Conservation (phyloP, 768 basidiomycete genomes). For the Pisolithus albus region DNA sequence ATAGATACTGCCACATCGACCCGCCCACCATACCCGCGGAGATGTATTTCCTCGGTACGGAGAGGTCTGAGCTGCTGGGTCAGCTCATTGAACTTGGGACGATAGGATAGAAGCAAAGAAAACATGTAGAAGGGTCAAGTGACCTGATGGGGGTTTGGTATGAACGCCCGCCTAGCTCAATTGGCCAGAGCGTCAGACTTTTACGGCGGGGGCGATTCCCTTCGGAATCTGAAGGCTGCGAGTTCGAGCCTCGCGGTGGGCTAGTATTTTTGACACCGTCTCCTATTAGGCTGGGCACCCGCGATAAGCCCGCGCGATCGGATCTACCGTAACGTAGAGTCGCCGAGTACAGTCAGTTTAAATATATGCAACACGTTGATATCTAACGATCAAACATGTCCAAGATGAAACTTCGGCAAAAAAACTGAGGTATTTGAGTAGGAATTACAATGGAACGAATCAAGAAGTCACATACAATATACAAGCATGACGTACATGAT, state of each 20-base stretch:
- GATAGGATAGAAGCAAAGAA: too few relatives aligned
- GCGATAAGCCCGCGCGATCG: too few relatives aligned
- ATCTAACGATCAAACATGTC: background rate
- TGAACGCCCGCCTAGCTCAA: conserved; percentile 51
- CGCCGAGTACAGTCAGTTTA: too few relatives aligned
- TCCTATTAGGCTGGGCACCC: background rate
- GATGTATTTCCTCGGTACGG: too few relatives aligned
- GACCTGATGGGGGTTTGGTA: too few relatives aligned
- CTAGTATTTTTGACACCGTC: conserved; percentile 30
- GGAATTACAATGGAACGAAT: background rate
- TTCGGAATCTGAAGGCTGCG: conserved; percentile 68
- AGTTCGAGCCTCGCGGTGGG: conserved; percentile 83
- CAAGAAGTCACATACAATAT: conserved; percentile 12
- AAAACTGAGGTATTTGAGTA: background rate
- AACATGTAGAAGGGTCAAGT: too few relatives aligned
- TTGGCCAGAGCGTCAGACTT: conserved; percentile 59
- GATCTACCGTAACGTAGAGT: background rate
- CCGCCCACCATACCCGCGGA: too few relatives aligned
- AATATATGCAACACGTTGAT: too few relatives aligned
- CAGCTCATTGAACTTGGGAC: too few relatives aligned
- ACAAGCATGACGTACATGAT: conserved; percentile 1
- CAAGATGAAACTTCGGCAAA: background rate
- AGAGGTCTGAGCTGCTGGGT: too few relatives aligned
- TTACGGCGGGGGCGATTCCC: conserved; percentile 25
- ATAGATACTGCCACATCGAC: too few relatives aligned